A percentile compares a stretch with the other conserved stretches of the same genome.
These are phyloP conservation scores for Paramecium pentaurelia DNA, from an alignment of 73 alveolate species.

Conservation along the genomic window DNA sequence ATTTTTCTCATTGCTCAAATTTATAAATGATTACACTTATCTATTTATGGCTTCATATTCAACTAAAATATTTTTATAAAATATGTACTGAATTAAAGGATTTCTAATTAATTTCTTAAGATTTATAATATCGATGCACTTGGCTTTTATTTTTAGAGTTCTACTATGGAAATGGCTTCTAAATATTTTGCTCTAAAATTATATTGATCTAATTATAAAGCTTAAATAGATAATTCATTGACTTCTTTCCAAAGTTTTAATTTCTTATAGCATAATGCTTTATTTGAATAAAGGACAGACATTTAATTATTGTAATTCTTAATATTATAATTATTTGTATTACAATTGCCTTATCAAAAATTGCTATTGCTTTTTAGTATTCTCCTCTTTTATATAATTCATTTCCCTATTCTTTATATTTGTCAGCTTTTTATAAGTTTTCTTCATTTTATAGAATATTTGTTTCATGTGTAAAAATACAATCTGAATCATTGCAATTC, in stretches of 20 bases:
- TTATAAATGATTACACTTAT: not conserved
- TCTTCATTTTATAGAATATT: not conserved
- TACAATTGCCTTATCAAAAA: not conserved
- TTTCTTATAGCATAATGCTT: not conserved
- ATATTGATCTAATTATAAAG: not conserved
- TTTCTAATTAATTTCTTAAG: not conserved
- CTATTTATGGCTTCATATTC: not conserved
- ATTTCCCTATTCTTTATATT: not conserved
- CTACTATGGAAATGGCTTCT: not conserved
- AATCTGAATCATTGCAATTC: not conserved
- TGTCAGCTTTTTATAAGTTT: not conserved
- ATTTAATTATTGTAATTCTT: not conserved
- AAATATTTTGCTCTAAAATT: not conserved
- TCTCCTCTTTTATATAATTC: not conserved
- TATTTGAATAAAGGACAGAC: not conserved
- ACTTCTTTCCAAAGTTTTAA: not conserved
- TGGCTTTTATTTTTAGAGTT: not conserved
- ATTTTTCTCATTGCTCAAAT: not conserved
- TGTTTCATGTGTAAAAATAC: not conserved
- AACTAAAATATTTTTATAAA: not conserved
- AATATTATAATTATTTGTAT: not conserved
- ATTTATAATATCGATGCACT: not conserved
- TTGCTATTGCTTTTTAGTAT: not conserved
- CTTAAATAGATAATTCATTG: not conserved
- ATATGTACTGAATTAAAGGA: not conserved